Conservation (phyloP, 78 protist species). For the Protostelium mycophagum region DNA sequence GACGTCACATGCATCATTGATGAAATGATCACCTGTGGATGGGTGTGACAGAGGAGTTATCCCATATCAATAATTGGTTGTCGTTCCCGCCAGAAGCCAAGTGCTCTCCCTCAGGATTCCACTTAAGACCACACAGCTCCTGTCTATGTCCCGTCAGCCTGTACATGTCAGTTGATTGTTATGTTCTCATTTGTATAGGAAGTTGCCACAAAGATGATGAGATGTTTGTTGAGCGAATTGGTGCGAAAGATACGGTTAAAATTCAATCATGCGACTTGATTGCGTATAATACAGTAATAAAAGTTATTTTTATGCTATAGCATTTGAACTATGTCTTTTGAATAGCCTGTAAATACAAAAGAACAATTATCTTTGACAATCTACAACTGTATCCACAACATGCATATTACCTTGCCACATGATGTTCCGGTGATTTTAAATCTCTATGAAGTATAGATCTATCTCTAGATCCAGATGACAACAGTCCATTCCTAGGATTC, state of each 20-base stretch:
- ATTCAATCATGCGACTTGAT: too few species aligned
- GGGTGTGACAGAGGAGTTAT: not conserved
- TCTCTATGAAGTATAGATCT: constrained; percentile 58
- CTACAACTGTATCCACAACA: not conserved
- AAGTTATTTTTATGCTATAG: too few species aligned
- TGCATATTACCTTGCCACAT: constrained; percentile 1
- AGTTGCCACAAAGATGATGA: too few species aligned
- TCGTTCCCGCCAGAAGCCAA: constrained; percentile 98
- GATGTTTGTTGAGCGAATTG: too few species aligned
- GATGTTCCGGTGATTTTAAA: constrained; percentile 27
- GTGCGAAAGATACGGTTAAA: too few species aligned
- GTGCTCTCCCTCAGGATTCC: constrained; percentile 59
- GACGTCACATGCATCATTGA: too few species aligned
- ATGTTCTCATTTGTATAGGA: too few species aligned
- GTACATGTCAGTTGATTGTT: not conserved
- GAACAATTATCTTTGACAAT: too few species aligned
- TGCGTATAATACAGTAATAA: too few species aligned
- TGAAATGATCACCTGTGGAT: not conserved
- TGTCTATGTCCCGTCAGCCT: not conserved
- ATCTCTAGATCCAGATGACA: constrained; percentile 6
- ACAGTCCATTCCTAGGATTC: not conserved
- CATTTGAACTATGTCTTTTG: too few species aligned
- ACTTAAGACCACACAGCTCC: constrained; percentile 87
- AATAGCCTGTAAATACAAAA: too few species aligned
- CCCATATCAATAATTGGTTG: constrained; percentile 84